Evolutionary conservation across 192 early-diverging fungal species (phyloP), one percentile per base, ranked within the genome.

Genomic region (Backusella circina): DNA sequence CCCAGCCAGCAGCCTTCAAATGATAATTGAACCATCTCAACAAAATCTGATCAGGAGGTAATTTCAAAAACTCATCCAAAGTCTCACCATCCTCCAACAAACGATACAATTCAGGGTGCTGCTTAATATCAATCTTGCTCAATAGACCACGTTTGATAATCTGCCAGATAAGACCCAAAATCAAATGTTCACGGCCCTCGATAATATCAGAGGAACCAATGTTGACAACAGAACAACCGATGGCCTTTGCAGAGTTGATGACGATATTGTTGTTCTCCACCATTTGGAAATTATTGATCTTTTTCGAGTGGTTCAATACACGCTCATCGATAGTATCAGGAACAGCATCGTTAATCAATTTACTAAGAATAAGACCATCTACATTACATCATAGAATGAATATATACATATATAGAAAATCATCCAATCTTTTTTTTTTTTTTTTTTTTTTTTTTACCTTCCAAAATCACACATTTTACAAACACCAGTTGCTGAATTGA

Each of bases 21-120:
- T 99, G 98, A 87, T 97, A 99, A 86, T 99, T 99, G 89, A 98
- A 97, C 98, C 98, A 99, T 73, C 98, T 86, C 82, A 99, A 86
- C 77, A 99, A 87, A 79, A 99, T 98, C 73, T 95, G 95, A 77
- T 99, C 98, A 33, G 95, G 92, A 32, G 98, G 96, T 54, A 99
- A 88, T 77, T 94, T 92, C 36, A 98, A 83, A 80, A 98, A 96
- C 70, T 97, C 92, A 76, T 98, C 97, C 23, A 99, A 87, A 50
- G 91, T 93, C 85, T 99, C 98, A 41, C 90, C 97, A 61, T 93
- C 88, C 76, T 98, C 93, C 77, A 99, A 85, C 71, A 99, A 88
- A 57, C 97, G 91, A 80, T 97, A 98, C 74, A 99, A 87, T 84
- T 99, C 98, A 10, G 98, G 98, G 80, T 99, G 98, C 69, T 94